Base-by-base conservation (phyloP, 257 asterid species). In the Ilex aquifolium region DNA sequence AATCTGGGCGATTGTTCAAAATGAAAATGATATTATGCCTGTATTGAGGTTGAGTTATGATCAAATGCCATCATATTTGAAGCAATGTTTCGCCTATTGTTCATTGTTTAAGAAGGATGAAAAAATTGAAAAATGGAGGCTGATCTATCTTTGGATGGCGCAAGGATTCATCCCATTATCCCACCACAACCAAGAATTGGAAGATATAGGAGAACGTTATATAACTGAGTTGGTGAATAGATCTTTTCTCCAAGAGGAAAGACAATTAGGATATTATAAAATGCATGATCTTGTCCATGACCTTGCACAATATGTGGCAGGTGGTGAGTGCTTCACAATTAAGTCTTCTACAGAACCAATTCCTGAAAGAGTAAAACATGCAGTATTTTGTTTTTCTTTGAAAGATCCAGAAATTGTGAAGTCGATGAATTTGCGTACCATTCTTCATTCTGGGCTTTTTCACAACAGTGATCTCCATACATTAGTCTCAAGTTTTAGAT, bases 81-180 rank as follows among this genome's bases (percentile, higher is more conserved):
- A 72, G 53, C 72, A 66, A 32, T 66, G 77, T 17, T 72, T 72
- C 44, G 54, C 69, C 12, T 72, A 66, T 48, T 72, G 65, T 52
- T 61, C 72, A 32, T 66, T 72, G 61, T 66, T 72, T 61, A 57
- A 53, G 9, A 66, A 58, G 44, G 71, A 61, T 57, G 31, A 57
- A 5, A 57, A 40, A 32, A 44, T 71, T 57, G 54, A 39, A 39
- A 65, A 36, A 9, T 36, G 12, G 70, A 65, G 13, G 48, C 56
- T 66, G 52, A 57, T 72, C 42, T 55, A 61, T 31, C 48, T 61
- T 9, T 66, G 77, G 77, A 56, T 66, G 57, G 69, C 77, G 10
- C 77, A 66, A 57, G 65, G 65, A 11, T 72, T 17, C 46, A 61
- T 72, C 16, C 40, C 36, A 21, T 46, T 49, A 40, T 21, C 42